These are phyloP conservation scores for Hymenoscyphus scutula DNA, from an alignment of 2,329 filamentous ascomycete species.

Conservation along the genomic window DNA sequence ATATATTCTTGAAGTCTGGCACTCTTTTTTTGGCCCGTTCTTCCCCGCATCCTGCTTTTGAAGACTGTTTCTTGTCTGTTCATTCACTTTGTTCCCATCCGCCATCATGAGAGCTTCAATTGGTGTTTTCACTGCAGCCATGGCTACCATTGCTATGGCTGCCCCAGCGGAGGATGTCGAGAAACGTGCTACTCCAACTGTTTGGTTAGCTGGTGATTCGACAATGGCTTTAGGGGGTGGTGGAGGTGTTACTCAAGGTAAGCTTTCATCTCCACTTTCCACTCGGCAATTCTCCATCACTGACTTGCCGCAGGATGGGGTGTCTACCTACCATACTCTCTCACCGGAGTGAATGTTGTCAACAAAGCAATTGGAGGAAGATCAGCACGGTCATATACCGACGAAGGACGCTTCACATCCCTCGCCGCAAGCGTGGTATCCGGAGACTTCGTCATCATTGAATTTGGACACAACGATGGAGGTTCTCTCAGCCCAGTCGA, in stretches of 20 bases:
- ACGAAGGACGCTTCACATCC: constrained; percentile 61
- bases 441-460: constrained; percentile 52
- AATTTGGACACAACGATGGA: constrained; percentile 68
- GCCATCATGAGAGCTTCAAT: constrained; percentile 23
- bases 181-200: constrained; percentile 36
- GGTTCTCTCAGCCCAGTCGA: constrained; percentile 50
- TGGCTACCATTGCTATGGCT: constrained; percentile 25
- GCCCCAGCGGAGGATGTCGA: constrained; percentile 17
- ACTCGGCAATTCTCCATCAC: neutral
- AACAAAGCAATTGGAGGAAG: constrained; percentile 67
- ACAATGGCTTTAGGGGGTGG: constrained; percentile 55
- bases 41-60: neutral
- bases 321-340: constrained; percentile 53
- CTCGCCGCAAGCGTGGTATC: constrained; percentile 46
- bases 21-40: neutral
- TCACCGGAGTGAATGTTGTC: constrained; percentile 48
- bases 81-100: neutral
- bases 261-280: constrained; percentile 5
- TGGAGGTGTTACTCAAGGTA: constrained; percentile 43
- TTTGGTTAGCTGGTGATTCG: constrained; percentile 59
- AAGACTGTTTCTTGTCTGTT: neutral
- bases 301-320: constrained; percentile 56
- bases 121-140: constrained; percentile 21
- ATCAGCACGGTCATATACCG: constrained; percentile 63
- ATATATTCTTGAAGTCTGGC: neutral